Conservation (phyloP, 2,329 filamentous ascomycete genomes). For the Pseudogymnoascus sp. region DNA sequence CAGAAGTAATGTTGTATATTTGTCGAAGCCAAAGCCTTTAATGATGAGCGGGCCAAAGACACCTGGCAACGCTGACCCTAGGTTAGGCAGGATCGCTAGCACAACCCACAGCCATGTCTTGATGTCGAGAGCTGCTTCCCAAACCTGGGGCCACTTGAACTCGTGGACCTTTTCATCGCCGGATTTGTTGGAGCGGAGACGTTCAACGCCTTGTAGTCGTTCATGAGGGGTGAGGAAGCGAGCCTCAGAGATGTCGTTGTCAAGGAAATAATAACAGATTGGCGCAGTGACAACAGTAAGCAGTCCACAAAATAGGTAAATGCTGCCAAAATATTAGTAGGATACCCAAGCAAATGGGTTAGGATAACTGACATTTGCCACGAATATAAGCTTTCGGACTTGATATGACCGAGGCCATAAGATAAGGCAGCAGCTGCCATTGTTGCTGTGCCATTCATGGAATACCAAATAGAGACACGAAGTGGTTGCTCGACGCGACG, state of each 20-base stretch:
- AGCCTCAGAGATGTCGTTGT: conserved; percentile 17
- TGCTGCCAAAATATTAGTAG: conserved; percentile 30
- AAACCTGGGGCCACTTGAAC: conserved; percentile 46
- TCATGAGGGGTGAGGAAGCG: conserved; percentile 45
- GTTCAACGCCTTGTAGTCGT: conserved; percentile 46
- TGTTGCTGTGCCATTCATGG: conserved; percentile 53
- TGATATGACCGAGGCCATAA: conserved; percentile 52
- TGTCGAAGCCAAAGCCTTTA: conserved; percentile 34
- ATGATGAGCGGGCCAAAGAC: conserved; percentile 35
- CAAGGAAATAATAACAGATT: not conserved
- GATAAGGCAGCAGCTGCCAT: conserved; percentile 35
- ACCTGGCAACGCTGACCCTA: conserved; percentile 14
- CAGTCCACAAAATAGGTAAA: conserved; percentile 48
- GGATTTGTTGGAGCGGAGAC: conserved; percentile 48
- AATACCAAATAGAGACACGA: conserved; percentile 51
- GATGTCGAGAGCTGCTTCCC: conserved; percentile 26
- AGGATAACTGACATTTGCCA: conserved; percentile 33
- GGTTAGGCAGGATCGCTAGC: conserved; percentile 20
- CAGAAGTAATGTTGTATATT: conserved; percentile 35
- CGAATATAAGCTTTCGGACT: conserved; percentile 35
- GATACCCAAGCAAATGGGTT: conserved; percentile 24
- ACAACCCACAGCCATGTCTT: conserved; percentile 33
- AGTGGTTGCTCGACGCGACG: conserved; percentile 51
- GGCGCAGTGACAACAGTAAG: conserved; percentile 41
- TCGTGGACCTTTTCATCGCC: conserved; percentile 46